These are phyloP conservation scores for Comarum palustre DNA, from an alignment of 306 rosid species.

Conservation along the genomic window DNA sequence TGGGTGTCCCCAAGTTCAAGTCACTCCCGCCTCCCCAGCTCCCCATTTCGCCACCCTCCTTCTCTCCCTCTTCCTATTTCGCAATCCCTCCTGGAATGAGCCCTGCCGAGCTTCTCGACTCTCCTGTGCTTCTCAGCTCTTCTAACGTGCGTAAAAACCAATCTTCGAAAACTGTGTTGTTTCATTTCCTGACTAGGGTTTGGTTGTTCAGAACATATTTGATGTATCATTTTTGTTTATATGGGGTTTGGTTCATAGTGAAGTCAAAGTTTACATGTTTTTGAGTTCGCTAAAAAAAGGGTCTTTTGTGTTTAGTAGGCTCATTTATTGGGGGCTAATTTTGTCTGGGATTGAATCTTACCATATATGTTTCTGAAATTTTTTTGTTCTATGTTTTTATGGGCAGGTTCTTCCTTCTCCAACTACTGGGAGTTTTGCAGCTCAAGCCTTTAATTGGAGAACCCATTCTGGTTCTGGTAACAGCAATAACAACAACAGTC, in stretches of 20 bases:
- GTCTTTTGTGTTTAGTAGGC: background rate
- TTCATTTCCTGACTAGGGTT: background rate
- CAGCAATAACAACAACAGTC: slow-evolving; percentile 32
- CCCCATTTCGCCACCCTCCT: slow-evolving; percentile 67
- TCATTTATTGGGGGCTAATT: slow-evolving; percentile 10
- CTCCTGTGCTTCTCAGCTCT: slow-evolving; percentile 72
- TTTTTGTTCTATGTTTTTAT: background rate
- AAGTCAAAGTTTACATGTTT: slow-evolving; percentile 14
- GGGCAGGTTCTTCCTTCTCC: slow-evolving; percentile 71
- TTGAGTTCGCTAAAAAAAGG: background rate
- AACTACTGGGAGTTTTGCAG: slow-evolving; percentile 69
- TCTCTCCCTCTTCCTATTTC: slow-evolving; percentile 73
- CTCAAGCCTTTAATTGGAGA: slow-evolving; percentile 57
- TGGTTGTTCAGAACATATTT: background rate
- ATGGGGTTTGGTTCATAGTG: background rate
- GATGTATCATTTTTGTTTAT: background rate
- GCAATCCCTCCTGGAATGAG: slow-evolving; percentile 68
- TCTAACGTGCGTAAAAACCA: slow-evolving; percentile 50
- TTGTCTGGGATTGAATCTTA: slow-evolving; percentile 13
- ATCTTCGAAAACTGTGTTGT: background rate
- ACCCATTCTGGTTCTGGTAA: slow-evolving; percentile 27
- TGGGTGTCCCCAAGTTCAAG: slow-evolving; percentile 76
- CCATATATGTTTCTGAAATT: slow-evolving; percentile 8
- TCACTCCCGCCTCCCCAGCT: slow-evolving; percentile 78
- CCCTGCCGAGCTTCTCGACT: slow-evolving; percentile 86